Conservation (phyloP, 225 moss, liverwort and hornwort species). For the Bryoerythrophyllum caledonicum region DNA sequence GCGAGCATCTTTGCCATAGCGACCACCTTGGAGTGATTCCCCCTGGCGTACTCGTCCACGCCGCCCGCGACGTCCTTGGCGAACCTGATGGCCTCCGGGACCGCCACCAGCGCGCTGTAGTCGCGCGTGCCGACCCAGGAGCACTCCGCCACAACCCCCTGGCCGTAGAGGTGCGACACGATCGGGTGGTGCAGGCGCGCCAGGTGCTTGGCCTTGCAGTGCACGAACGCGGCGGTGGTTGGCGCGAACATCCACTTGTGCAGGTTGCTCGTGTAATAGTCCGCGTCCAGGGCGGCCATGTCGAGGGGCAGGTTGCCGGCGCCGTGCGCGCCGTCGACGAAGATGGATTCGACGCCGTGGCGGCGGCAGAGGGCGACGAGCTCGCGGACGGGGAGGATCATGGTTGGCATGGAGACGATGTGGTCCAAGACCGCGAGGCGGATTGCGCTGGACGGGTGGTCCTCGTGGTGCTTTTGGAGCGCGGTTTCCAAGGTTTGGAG, state of each 20-base stretch:
- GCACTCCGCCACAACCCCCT: conserved; percentile 74
- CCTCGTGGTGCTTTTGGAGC: conserved; percentile 47
- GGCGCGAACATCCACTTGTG: conserved; percentile 96
- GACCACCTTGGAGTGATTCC: conserved; percentile 69
- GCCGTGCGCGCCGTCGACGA: conserved; percentile 91
- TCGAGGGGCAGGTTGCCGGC: conserved; percentile 70
- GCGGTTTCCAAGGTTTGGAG: conserved; percentile 48
- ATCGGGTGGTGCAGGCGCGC: conserved; percentile 85
- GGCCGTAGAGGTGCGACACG: conserved; percentile 62
- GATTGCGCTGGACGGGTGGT: conserved; percentile 51
- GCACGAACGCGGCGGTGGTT: conserved; percentile 64
- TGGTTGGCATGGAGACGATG: conserved; percentile 87
- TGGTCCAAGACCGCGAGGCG: conserved; percentile 86
- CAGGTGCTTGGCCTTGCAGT: conserved; percentile 77
- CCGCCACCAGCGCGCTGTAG: conserved; percentile 77
- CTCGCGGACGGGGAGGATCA: conserved; percentile 63
- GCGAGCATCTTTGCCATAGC: conserved; percentile 85
- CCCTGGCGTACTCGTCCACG: conserved; percentile 39
- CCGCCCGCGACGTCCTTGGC: conserved; percentile 60
- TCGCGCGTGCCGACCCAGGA: conserved; percentile 92
- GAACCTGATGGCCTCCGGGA: conserved; percentile 77
- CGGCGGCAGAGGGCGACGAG: conserved; percentile 69
- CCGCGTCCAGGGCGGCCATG: conserved; percentile 73
- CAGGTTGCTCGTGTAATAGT: conserved; percentile 80
- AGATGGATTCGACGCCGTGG: conserved; percentile 75